phyloP scores from a whole-genome alignment of 768 basidiomycete species.

The Suillus brevipes region DNA sequence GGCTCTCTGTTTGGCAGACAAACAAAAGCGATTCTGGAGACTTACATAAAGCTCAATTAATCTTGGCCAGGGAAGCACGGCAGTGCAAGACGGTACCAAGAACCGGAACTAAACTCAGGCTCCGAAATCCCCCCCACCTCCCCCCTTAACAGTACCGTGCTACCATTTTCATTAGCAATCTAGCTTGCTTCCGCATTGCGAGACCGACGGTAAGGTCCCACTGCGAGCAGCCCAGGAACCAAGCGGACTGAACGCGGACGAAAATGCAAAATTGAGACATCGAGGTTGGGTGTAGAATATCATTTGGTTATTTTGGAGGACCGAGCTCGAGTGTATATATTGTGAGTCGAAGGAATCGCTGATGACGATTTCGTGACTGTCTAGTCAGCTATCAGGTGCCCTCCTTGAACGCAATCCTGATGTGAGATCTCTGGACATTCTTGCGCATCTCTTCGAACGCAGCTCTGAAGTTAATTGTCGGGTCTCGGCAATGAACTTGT shows the following conservation, averaged over 20 bases:
- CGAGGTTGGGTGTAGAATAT: slow-evolving; percentile 36
- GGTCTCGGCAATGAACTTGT: slow-evolving; percentile 62
- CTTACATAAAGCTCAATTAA: too few relatives aligned
- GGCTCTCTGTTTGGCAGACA: too few relatives aligned
- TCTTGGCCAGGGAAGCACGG: too few relatives aligned
- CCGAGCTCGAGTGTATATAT: slow-evolving; percentile 46
- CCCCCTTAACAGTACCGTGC: slow-evolving; percentile 67
- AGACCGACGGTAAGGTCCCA: slow-evolving; percentile 72
- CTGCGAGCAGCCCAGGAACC: slow-evolving; percentile 63
- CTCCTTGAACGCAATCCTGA: slow-evolving; percentile 77
- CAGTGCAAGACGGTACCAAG: slow-evolving; percentile 43
- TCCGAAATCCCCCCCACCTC: slow-evolving; percentile 58
- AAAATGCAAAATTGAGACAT: slow-evolving; percentile 76
- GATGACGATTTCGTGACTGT: slow-evolving; percentile 65
- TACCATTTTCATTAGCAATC: slow-evolving; percentile 57
- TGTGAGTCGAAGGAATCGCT: slow-evolving; percentile 46
- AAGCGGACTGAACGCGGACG: slow-evolving; percentile 53
- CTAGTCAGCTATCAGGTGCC: slow-evolving; percentile 18
- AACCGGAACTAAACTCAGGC: slow-evolving; percentile 65
- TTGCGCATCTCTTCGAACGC: slow-evolving; percentile 48
- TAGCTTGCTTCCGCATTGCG: slow-evolving; percentile 78
- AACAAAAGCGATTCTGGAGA: too few relatives aligned
- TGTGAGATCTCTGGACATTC: slow-evolving; percentile 39
- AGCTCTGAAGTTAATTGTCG: slow-evolving; percentile 37
- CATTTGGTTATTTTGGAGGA: slow-evolving; percentile 44